These are phyloP conservation scores for Magnusiomyces paraingens DNA, from an alignment of 1,139 yeast genomes.

Conservation along the genomic window DNA sequence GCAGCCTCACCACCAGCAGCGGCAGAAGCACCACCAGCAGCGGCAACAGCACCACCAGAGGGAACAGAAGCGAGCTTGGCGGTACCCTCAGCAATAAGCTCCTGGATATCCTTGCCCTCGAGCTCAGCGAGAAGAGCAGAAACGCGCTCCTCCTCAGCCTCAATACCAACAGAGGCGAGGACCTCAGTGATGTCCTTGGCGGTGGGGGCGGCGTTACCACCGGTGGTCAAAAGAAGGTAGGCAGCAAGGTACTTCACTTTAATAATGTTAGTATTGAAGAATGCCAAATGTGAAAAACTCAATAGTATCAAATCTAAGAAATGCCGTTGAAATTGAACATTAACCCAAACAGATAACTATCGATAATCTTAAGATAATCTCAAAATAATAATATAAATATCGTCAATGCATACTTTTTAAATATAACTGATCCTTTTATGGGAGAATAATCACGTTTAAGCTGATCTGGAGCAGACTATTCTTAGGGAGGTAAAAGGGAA, in stretches of 20 bases:
- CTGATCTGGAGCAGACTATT: slow-evolving; percentile 50
- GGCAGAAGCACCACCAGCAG: slow-evolving; percentile 63
- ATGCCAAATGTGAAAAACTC: not conserved
- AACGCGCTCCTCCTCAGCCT: slow-evolving; percentile 88
- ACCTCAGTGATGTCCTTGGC: slow-evolving; percentile 87
- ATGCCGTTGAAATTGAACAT: not conserved
- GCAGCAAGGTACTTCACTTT: slow-evolving; percentile 46
- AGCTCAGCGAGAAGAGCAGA: slow-evolving; percentile 79
- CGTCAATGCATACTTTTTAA: slow-evolving; percentile 21
- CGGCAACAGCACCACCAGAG: slow-evolving; percentile 92
- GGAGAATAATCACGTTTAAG: slow-evolving; percentile 55
- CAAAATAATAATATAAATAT: too few species aligned
- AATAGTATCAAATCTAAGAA: not conserved
- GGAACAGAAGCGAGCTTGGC: slow-evolving; percentile 95
- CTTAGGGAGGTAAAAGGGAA: slow-evolving; percentile 35
- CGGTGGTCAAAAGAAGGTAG: slow-evolving; percentile 42
- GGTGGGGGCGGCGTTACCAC: slow-evolving; percentile 64
- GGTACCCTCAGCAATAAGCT: slow-evolving; percentile 94
- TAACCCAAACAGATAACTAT: too few species aligned
- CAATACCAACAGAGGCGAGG: slow-evolving; percentile 90
- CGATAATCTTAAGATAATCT: too few species aligned
- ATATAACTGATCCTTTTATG: slow-evolving; percentile 6
- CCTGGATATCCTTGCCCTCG: slow-evolving; percentile 88
- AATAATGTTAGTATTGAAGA: slow-evolving; percentile 4
- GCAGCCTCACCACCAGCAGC: slow-evolving; percentile 64